Evolutionary conservation across 176 grass and related monocot genomes (phyloP).

Genomic region (Aegilops longissima): DNA sequence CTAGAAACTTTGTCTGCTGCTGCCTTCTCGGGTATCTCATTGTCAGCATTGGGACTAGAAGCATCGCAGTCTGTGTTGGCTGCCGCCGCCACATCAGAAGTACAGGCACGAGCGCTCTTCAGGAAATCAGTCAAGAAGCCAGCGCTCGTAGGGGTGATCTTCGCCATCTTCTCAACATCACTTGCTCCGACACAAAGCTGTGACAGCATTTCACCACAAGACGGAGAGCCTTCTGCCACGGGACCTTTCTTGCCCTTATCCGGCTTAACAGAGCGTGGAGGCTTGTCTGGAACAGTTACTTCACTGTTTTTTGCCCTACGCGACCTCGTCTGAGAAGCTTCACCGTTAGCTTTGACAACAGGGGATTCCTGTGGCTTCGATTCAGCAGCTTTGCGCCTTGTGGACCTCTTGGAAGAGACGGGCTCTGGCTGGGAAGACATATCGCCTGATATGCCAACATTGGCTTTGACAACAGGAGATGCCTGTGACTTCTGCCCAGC

Average conservation of each 20-base stretch:
- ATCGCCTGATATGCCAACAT: slow-evolving; percentile 36
- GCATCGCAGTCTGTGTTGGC: neutral
- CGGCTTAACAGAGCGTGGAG: slow-evolving; percentile 3
- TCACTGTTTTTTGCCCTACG: slow-evolving; percentile 15
- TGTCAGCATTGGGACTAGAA: slow-evolving; percentile 7
- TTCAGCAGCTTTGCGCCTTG: slow-evolving; percentile 39
- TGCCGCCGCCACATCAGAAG: slow-evolving; percentile 40
- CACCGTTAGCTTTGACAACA: slow-evolving; percentile 30
- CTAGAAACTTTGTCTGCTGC: neutral
- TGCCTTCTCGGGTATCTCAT: slow-evolving; percentile 13
- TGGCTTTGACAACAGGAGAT: slow-evolving; percentile 23
- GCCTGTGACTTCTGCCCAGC: slow-evolving; percentile 25
- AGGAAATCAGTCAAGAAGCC: slow-evolving; percentile 59
- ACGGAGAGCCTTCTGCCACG: slow-evolving; percentile 24
- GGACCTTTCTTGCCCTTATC: slow-evolving; percentile 36
- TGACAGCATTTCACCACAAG: slow-evolving; percentile 62
- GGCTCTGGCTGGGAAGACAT: slow-evolving; percentile 33
- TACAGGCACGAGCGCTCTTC: slow-evolving; percentile 26
- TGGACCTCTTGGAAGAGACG: slow-evolving; percentile 34
- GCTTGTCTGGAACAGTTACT: slow-evolving; percentile 5
- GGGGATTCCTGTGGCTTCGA: neutral
- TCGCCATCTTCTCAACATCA: slow-evolving; percentile 43
- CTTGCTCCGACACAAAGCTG: slow-evolving; percentile 54
- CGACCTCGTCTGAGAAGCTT: slow-evolving; percentile 34
- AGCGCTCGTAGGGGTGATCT: slow-evolving; percentile 32